phyloP scores from a whole-genome alignment of 495 filamentous ascomycete genomes.

The Poronia punctata region DNA sequence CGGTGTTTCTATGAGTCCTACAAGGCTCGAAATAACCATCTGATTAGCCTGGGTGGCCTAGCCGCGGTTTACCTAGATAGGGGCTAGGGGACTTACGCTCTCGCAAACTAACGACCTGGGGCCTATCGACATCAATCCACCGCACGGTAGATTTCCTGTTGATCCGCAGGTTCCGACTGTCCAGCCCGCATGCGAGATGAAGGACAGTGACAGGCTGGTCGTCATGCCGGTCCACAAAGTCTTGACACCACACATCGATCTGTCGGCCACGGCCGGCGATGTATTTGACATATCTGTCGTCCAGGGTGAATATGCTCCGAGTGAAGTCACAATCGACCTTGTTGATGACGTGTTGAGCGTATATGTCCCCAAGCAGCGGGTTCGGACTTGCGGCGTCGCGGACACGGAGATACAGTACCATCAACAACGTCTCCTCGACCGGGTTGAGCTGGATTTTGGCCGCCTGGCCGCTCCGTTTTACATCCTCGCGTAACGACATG shows the following conservation, averaged over 20 bases:
- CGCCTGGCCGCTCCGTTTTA: too few species aligned
- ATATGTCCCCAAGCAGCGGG: conserved; percentile 8
- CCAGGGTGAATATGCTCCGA: too few species aligned
- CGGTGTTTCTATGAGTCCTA: too few species aligned
- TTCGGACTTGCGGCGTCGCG: conserved; percentile 1
- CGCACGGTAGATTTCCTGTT: conserved; percentile 1
- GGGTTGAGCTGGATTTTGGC: too few species aligned
- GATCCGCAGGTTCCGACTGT: conserved; percentile 11
- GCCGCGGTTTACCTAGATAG: too few species aligned
- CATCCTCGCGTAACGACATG: too few species aligned
- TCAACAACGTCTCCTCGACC: too few species aligned
- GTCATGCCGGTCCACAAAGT: conserved; percentile 4
- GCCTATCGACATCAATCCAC: conserved; percentile 12
- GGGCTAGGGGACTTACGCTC: too few species aligned
- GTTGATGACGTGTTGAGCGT: conserved; percentile 5
- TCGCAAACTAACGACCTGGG: conserved; percentile 10
- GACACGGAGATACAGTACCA: too few species aligned
- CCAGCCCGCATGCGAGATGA: conserved; percentile 9
- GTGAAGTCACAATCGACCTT: conserved; percentile 12
- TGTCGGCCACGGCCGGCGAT: neutral
- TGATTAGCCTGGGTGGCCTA: too few species aligned
- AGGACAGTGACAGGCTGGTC: conserved; percentile 7
- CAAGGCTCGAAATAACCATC: too few species aligned
- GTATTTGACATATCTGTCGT: conserved; percentile 6
- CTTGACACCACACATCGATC: conserved; percentile 6